Base-by-base conservation (phyloP, 2,329 filamentous ascomycete genomes). In the Aureobasidium sp. region DNA sequence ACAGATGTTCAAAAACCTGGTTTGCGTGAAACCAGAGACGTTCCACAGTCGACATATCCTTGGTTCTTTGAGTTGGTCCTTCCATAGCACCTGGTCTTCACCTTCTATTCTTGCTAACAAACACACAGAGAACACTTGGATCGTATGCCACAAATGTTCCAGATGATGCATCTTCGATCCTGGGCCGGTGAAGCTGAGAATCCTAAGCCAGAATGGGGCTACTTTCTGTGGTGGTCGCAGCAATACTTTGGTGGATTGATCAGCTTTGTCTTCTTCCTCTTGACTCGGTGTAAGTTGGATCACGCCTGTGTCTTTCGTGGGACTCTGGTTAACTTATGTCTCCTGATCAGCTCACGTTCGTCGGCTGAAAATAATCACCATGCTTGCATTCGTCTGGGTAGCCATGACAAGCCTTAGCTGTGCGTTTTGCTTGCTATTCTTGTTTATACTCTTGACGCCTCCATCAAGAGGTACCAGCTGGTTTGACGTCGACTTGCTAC, bases 331-430 rank as follows among this genome's bases (percentile, higher is more conserved):
- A 17, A 61, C 14, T 14, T 5, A 9, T 22, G 11, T 29, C 5
- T 17, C 5, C 6, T 36, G 20, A n/a, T 14, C 14, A 62, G 61
- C 61, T 31, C 61, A 52, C 41, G n/a, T 57, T 14, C 51, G 51
- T 25, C 29, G 34, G 2, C 8, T 62, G 20, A 41, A 31, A 3
- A 17, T 5, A 2, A 17, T 55, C 2, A 41, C 48, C 8, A 49
- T 57, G 20, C 27, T 57, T 31, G 52, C 61, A 25, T 57, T 62
- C 17, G n/a, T 52, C 29, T 62, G 44, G 34, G 37, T 62, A 29
- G 51, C 49, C 7, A 47, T 62, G 39, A 49, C 44, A 7, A 62
- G 61, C 27, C 42, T 62, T 27, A 49, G 49, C 29, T 62, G 42
- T 34, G 61, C 61, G 7, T 51, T 49, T 17, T 45, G 44, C 41